Conservation (phyloP, 2,329 filamentous ascomycete genomes). For the Arthrobotrys musiformis region DNA sequence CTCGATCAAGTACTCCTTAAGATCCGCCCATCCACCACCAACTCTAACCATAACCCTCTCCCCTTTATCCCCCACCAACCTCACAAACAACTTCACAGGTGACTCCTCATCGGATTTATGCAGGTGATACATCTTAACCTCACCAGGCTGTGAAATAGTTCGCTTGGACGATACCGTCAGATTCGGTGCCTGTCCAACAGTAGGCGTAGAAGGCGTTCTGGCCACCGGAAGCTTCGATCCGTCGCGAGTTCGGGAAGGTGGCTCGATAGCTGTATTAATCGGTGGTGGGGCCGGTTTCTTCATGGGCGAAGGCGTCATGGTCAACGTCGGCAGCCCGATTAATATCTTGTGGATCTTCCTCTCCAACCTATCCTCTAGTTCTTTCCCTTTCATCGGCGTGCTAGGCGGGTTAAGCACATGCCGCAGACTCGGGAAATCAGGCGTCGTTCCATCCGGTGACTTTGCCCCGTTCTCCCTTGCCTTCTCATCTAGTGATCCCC, state of each 20-base stretch:
- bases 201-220: slow-evolving; percentile 60
- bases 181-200: slow-evolving; percentile 64
- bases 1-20: slow-evolving; percentile 92
- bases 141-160: slow-evolving; percentile 62
- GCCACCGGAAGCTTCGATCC: slow-evolving; percentile 62
- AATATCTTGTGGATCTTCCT: slow-evolving; percentile 59
- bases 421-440: slow-evolving; percentile 38
- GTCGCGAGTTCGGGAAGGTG: slow-evolving; percentile 57
- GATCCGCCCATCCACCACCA: slow-evolving; percentile 96
- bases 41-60: slow-evolving; percentile 98
- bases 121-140: slow-evolving; percentile 92
- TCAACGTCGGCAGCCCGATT: slow-evolving; percentile 57
- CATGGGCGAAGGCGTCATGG: slow-evolving; percentile 53
- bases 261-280: slow-evolving; percentile 37
- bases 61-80: slow-evolving; percentile 86
- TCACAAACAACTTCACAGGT: slow-evolving; percentile 93
- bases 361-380: slow-evolving; percentile 56
- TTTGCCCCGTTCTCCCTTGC: slow-evolving; percentile 11
- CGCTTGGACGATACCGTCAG: slow-evolving; percentile 65
- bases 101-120: slow-evolving; percentile 83
- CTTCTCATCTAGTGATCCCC: neutral
- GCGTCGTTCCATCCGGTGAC: slow-evolving; percentile 33
- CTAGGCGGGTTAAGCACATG: slow-evolving; percentile 38
- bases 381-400: slow-evolving; percentile 52
- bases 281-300: slow-evolving; percentile 41